Conservation (phyloP, 345 rosid genomes). For the Reutealis trisperma region DNA sequence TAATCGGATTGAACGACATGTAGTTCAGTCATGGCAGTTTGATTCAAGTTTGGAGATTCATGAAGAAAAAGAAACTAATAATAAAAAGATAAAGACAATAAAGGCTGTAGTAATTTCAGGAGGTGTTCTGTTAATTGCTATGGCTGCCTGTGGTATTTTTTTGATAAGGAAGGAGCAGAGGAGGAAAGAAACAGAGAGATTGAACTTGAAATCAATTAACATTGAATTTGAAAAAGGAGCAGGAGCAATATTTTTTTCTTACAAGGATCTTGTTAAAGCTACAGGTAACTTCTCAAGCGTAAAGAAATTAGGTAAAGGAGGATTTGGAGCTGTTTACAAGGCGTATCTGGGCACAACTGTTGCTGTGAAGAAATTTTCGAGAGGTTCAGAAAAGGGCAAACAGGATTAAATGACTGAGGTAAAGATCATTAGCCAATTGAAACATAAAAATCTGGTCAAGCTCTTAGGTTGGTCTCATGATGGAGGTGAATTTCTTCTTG, state of each 20-base stretch:
- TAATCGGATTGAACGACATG: constrained; percentile 4
- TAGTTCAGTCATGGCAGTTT: constrained; percentile 3
- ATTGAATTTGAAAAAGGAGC: constrained; percentile 53
- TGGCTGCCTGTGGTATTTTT: constrained; percentile 6
- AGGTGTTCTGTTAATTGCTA: constrained; percentile 13
- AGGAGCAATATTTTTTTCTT: constrained; percentile 55
- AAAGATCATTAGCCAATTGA: constrained; percentile 52
- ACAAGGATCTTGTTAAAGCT: constrained; percentile 42
- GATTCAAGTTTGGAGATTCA: constrained; percentile 18
- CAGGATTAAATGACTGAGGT: constrained; percentile 54
- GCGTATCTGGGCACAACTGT: constrained; percentile 41
- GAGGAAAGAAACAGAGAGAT: constrained; percentile 12
- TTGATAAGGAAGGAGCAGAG: constrained; percentile 19
- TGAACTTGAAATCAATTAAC: constrained; percentile 36
- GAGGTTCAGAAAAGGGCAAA: constrained; percentile 45
- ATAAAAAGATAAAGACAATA: constrained; percentile 16
- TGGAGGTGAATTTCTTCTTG: neutral
- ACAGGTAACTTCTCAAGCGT: constrained; percentile 49
- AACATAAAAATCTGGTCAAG: constrained; percentile 61
- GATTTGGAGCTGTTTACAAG: constrained; percentile 52
- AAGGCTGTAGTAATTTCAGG: constrained; percentile 19
- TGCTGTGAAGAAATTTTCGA: constrained; percentile 49
- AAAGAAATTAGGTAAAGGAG: constrained; percentile 65
- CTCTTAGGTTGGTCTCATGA: constrained; percentile 59
- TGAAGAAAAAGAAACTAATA: constrained; percentile 10